A percentile compares a stretch with the other conserved stretches of the same genome.
Evolutionary conservation across 176 grass and related monocot genomes (phyloP).

Genomic region (Puya raimondii): DNA sequence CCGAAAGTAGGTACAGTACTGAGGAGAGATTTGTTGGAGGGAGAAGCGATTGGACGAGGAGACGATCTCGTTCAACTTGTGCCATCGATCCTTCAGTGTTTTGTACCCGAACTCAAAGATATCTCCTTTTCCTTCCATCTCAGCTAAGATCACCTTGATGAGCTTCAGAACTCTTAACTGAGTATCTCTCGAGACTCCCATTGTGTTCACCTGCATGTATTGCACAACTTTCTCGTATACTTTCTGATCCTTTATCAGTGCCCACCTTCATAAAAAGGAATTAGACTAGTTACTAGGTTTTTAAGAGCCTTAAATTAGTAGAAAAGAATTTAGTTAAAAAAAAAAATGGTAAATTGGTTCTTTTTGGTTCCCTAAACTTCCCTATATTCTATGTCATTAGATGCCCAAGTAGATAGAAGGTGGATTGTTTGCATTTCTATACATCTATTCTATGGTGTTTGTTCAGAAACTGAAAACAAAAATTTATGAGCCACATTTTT

Average conservation of each 20-base stretch:
- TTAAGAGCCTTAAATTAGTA: too few relatives aligned
- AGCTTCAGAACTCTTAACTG: conserved; percentile 54
- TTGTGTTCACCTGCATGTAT: conserved; percentile 27
- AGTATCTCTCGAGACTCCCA: conserved; percentile 57
- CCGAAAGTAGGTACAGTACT: conserved; percentile 63
- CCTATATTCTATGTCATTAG: too few relatives aligned
- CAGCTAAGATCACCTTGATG: conserved; percentile 45
- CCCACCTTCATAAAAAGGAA: conserved; percentile 41
- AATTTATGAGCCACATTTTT: too few relatives aligned
- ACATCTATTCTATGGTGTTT: too few relatives aligned
- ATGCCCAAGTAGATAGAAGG: too few relatives aligned
- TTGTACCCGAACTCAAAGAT: conserved; percentile 62
- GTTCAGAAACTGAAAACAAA: too few relatives aligned
- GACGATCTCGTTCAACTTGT: conserved; percentile 31
- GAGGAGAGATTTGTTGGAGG: conserved; percentile 40
- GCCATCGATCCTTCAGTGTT: conserved; percentile 39
- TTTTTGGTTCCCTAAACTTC: too few relatives aligned
- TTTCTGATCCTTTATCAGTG: conserved; percentile 52
- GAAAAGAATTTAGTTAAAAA: too few relatives aligned
- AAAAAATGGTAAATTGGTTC: too few relatives aligned
- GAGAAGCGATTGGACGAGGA: conserved; percentile 53
- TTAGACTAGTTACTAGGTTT: not conserved
- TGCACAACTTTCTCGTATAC: conserved; percentile 23
- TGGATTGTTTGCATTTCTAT: too few relatives aligned
- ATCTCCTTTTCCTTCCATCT: conserved; percentile 35